phyloP scores from a whole-genome alignment of 306 rosid species.

The Lagenaria siceraria region DNA sequence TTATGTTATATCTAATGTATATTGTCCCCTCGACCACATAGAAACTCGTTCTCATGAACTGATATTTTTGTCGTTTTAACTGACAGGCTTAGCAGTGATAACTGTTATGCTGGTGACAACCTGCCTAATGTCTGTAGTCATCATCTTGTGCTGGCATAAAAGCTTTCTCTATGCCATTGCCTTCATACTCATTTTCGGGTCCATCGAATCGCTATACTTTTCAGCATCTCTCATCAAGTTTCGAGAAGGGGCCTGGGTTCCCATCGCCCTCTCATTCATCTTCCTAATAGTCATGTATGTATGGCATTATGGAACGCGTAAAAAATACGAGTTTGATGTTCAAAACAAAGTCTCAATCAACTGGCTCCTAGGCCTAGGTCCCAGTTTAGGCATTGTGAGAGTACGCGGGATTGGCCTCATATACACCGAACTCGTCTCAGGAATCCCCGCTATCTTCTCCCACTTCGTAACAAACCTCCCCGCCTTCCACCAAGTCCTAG shows the following conservation, averaged over 20 bases:
- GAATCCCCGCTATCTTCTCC: constrained; percentile 92
- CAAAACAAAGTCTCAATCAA: constrained; percentile 90
- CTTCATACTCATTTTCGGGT: constrained; percentile 82
- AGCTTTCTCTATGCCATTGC: constrained; percentile 48
- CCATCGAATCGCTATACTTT: constrained; percentile 91
- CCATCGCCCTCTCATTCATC: constrained; percentile 78
- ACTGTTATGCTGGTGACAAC: constrained; percentile 94
- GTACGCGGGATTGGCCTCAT: constrained; percentile 92
- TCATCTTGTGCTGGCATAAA: constrained; percentile 83
- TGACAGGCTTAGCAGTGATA: constrained; percentile 87
- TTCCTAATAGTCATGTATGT: constrained; percentile 74
- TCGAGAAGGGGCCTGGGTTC: constrained; percentile 97
- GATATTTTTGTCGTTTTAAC: constrained; percentile 6
- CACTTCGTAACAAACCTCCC: constrained; percentile 97
- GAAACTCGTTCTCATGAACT: not conserved
- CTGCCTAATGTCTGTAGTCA: constrained; percentile 92
- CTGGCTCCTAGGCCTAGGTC: constrained; percentile 81
- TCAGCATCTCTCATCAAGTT: constrained; percentile 95
- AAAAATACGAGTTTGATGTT: constrained; percentile 89
- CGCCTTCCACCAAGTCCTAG: constrained; percentile 91
- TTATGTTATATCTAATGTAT: not conserved
- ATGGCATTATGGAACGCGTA: constrained; percentile 93
- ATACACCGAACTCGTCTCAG: constrained; percentile 87
- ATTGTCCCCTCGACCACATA: not conserved
- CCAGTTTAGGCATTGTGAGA: constrained; percentile 72